Conservation (phyloP, 1,284 basidiomycete genomes). For the Ustilago cynodontis region DNA sequence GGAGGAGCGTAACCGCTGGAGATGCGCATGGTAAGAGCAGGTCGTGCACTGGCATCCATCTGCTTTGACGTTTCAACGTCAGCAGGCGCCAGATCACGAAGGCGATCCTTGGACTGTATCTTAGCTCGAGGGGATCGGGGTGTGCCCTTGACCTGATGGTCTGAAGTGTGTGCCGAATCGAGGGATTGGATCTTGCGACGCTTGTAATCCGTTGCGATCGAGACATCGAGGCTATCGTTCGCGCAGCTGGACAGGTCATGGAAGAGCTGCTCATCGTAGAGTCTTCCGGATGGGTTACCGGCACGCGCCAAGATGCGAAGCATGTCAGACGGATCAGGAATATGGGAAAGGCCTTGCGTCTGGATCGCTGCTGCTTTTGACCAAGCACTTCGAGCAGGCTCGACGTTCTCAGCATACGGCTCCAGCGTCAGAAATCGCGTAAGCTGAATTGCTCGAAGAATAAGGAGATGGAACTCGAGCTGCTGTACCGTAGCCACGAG, state of each 20-base stretch:
- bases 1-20: constrained; percentile 23
- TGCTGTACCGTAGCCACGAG: constrained; percentile 5
- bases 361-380: constrained; percentile 1
- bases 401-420: constrained; percentile 26
- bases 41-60: constrained; percentile 19
- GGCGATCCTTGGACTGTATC: constrained; percentile 4
- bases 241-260: constrained; percentile 2
- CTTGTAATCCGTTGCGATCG: constrained; percentile 8
- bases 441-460: constrained; percentile 17
- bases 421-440: constrained; percentile 27
- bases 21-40: constrained; percentile 25
- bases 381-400: constrained; percentile 17
- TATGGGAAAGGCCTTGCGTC: neutral
- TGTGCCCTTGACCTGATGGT: neutral
- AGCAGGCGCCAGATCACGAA: constrained; percentile 26
- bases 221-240: constrained; percentile 1
- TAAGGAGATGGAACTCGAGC: constrained; percentile 9
- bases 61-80: constrained; percentile 28
- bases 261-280: constrained; percentile 21
- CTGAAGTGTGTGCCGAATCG: neutral
- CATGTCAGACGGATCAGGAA: constrained; percentile 6
- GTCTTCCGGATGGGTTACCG: neutral
- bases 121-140: neutral
- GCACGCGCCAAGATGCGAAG: constrained; percentile 7
- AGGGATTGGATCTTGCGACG: neutral